These are phyloP conservation scores for Phytophthora vignae DNA, from an alignment of 352 stramenopile species.

Conservation along the genomic window DNA sequence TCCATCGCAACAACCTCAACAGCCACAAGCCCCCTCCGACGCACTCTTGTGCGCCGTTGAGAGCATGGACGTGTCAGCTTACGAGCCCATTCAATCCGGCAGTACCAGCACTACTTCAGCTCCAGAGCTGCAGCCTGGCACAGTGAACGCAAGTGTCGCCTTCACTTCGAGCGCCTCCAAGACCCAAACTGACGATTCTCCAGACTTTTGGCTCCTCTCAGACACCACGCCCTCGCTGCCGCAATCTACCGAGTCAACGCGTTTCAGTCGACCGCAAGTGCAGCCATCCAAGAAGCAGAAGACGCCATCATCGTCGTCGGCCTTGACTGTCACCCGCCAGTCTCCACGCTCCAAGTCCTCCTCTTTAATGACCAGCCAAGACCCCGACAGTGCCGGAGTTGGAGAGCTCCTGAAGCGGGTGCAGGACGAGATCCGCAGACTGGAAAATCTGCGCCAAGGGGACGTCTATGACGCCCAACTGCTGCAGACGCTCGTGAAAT, in stretches of 20 bases:
- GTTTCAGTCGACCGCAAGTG: not conserved
- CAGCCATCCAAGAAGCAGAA: conserved; percentile 22
- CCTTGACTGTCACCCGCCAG: conserved; percentile 15
- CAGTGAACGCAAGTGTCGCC: conserved; percentile 18
- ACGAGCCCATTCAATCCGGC: conserved; percentile 28
- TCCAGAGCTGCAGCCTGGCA: conserved; percentile 8
- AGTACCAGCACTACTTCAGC: not conserved
- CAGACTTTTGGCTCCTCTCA: conserved; percentile 23
- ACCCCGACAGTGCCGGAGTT: conserved; percentile 6
- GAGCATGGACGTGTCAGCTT: conserved; percentile 34
- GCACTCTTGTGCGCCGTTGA: conserved; percentile 35
- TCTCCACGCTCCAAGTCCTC: conserved; percentile 2
- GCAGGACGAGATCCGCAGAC: conserved; percentile 40
- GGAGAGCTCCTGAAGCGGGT: conserved; percentile 24
- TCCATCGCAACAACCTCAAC: not conserved
- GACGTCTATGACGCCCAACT: conserved; percentile 44
- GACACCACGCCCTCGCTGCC: not conserved
- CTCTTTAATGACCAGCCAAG: not conserved
- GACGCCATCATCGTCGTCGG: conserved; percentile 10
- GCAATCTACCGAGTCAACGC: not conserved
- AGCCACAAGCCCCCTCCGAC: not conserved
- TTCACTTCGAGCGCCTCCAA: conserved; percentile 10
- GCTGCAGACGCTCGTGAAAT: conserved; percentile 44
- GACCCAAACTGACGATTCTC: conserved; percentile 1
- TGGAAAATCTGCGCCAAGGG: conserved; percentile 14